Conservation (phyloP, 148 eudicot species). For the Silene conica region DNA sequence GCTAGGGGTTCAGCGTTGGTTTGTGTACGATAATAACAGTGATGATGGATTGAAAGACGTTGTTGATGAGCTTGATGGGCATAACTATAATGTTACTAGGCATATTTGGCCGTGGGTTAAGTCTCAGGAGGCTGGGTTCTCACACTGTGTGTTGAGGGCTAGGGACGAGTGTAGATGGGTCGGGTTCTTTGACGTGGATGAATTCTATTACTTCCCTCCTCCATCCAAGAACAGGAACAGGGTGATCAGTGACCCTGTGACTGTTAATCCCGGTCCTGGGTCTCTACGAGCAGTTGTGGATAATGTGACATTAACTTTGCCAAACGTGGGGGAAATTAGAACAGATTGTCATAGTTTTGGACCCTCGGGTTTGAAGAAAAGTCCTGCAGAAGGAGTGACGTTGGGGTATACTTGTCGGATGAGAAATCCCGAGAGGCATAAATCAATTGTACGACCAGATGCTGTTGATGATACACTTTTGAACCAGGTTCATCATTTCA, state of each 20-base stretch:
- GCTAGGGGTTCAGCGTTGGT: conserved; percentile 91
- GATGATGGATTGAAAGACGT: conserved; percentile 57
- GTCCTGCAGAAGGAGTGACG: conserved; percentile 60
- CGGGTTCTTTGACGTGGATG: conserved; percentile 91
- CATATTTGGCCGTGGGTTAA: conserved; percentile 98
- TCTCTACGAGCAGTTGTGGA: conserved; percentile 49
- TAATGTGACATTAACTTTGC: conserved; percentile 36
- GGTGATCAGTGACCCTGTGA: neutral
- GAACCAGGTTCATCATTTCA: conserved; percentile 92
- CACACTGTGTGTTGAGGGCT: conserved; percentile 82
- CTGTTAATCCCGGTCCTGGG: conserved; percentile 29
- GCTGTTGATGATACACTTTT: conserved; percentile 63
- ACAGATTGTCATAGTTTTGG: conserved; percentile 87
- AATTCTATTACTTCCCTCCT: conserved; percentile 67
- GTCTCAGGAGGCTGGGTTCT: conserved; percentile 94
- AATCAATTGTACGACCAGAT: conserved; percentile 70
- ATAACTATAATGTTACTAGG: conserved; percentile 58
- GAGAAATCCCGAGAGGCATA: conserved; percentile 82
- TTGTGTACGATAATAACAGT: conserved; percentile 86
- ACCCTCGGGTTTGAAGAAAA: conserved; percentile 68
- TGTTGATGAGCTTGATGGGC: conserved; percentile 47
- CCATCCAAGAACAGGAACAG: conserved; percentile 27
- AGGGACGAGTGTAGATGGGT: conserved; percentile 75
- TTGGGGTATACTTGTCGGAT: conserved; percentile 92
- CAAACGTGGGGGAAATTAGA: conserved; percentile 67